Conservation (phyloP, 306 rosid species). For the Prunus mongolica region DNA sequence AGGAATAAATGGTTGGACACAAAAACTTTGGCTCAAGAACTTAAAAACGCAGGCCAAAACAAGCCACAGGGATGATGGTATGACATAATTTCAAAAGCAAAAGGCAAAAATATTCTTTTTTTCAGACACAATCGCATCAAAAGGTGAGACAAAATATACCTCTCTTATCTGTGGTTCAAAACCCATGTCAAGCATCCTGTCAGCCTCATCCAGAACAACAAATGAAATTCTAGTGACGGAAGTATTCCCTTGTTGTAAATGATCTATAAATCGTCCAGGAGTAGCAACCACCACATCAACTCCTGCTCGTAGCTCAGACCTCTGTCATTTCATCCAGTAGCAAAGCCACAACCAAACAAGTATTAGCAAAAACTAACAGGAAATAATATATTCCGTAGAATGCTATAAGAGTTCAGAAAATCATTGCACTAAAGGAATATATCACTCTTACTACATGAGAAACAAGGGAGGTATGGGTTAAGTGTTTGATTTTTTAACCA, state of each 20-base stretch:
- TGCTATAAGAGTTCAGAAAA: neutral
- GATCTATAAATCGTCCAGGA: conserved; percentile 89
- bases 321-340: conserved; percentile 41
- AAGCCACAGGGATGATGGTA: neutral
- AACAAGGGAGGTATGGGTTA: neutral
- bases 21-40: neutral
- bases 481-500: neutral
- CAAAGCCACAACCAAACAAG: conserved; percentile 9
- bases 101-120: neutral
- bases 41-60: neutral
- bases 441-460: neutral
- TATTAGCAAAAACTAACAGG: neutral
- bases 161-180: conserved; percentile 85
- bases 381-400: neutral
- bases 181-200: conserved; percentile 96
- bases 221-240: conserved; percentile 70
- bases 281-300: conserved; percentile 81
- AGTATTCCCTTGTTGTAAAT: conserved; percentile 85
- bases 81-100: neutral
- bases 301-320: conserved; percentile 82
- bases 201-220: conserved; percentile 89
- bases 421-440: neutral
- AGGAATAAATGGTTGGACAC: neutral
- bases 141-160: conserved; percentile 36
- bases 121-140: neutral